Percentiles rank a stretch among this genome's conserved stretches.
Evolutionary conservation across 2,329 filamentous ascomycete genomes (phyloP).

Genomic region (Colletotrichum echinochloae): DNA sequence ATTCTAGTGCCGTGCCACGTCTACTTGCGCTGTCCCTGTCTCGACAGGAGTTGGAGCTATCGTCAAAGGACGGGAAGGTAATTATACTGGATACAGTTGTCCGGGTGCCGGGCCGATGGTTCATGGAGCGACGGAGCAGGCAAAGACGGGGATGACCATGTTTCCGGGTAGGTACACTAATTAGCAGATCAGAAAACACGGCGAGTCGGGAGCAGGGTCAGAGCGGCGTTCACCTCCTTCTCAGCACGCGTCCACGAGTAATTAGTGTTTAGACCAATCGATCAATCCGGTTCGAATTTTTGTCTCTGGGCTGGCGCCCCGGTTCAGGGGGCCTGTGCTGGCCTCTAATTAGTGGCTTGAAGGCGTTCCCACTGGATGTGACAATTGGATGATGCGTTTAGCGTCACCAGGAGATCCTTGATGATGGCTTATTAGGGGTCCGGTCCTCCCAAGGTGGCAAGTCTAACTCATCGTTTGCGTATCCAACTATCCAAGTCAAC

Average conservation of each 20-base stretch:
- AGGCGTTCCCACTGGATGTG: conserved; percentile 37
- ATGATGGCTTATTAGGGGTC: conserved; percentile 7
- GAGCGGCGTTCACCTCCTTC: conserved; percentile 18
- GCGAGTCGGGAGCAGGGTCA: not conserved
- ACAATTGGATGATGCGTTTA: not conserved
- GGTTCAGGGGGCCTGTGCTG: not conserved
- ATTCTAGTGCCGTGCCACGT: not conserved
- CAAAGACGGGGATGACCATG: conserved; percentile 16
- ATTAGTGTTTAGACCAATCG: conserved; percentile 5
- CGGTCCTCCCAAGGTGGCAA: not conserved
- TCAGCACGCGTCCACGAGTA: not conserved
- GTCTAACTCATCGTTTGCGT: not conserved
- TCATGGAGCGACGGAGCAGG: conserved; percentile 11
- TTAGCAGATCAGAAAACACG: conserved; percentile 7
- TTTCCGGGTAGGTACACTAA: conserved; percentile 18
- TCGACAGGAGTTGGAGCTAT: conserved; percentile 1
- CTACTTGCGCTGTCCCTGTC: conserved; percentile 18
- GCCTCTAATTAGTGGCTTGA: conserved; percentile 23
- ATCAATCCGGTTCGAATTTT: not conserved
- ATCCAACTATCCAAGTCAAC: not conserved
- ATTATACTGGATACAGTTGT: not conserved
- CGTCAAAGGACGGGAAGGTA: not conserved
- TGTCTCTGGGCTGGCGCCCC: not conserved
- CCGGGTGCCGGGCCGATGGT: not conserved
- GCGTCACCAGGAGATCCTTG: not conserved